Evolutionary conservation across 1,139 yeast genomes (phyloP).

Genomic region (Pneumocystis carinii): DNA sequence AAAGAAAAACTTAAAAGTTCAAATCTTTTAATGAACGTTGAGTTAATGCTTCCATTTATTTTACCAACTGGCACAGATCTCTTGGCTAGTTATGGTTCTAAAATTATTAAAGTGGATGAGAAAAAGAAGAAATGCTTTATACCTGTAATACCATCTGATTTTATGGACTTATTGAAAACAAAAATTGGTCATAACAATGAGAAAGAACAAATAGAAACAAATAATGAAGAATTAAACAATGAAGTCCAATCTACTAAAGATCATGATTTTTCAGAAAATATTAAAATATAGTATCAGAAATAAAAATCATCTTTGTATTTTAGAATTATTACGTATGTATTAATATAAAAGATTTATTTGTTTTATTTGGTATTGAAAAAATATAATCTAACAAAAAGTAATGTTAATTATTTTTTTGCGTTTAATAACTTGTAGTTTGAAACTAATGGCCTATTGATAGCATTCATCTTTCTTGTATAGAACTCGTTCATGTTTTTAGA

Average conservation of each 20-base stretch:
- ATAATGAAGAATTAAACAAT: neutral
- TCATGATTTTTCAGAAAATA: neutral
- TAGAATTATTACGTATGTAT: neutral
- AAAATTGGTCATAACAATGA: slow-evolving; percentile 16
- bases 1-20: slow-evolving; percentile 10
- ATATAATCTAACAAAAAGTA: neutral
- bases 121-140: slow-evolving; percentile 25
- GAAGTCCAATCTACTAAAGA: neutral
- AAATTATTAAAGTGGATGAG: slow-evolving; percentile 26
- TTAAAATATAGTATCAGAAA: neutral
- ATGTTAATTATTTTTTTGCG: neutral
- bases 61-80: slow-evolving; percentile 29
- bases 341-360: neutral
- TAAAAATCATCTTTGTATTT: neutral
- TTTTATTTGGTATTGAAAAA: neutral
- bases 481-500: neutral
- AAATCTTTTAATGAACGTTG: slow-evolving; percentile 5
- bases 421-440: neutral
- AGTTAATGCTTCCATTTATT: slow-evolving; percentile 22
- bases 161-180: slow-evolving; percentile 25
- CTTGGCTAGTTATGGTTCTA: slow-evolving; percentile 31
- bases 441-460: neutral
- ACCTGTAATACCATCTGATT: slow-evolving; percentile 28
- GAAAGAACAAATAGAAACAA: neutral
- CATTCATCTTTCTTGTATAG: neutral